Percentiles rank a stretch among this genome's conserved stretches.
Conservation (phyloP, 1,284 basidiomycete genomes). For the Ceratorhiza oryzae-sativae region DNA sequence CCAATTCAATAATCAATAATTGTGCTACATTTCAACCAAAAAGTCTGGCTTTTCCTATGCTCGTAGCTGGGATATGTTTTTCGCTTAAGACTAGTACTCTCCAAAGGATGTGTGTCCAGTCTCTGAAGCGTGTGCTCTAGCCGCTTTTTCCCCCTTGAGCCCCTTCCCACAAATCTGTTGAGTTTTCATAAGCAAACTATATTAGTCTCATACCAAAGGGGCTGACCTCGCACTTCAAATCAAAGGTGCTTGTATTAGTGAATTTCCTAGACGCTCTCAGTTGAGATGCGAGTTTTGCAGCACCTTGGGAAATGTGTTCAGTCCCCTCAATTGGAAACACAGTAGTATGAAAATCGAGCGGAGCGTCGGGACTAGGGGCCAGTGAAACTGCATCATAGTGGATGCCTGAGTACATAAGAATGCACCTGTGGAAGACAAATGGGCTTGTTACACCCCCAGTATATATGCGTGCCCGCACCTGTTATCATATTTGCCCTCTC, state of each 20-base stretch:
- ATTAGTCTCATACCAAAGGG: too few relatives aligned
- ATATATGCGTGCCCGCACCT: slow-evolving; percentile 44
- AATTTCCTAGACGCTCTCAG: slow-evolving; percentile 69
- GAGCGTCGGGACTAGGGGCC: slow-evolving; percentile 76
- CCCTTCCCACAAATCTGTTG: slow-evolving; percentile 73
- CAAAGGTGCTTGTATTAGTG: slow-evolving; percentile 91
- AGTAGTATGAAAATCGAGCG: slow-evolving; percentile 86
- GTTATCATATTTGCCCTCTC: slow-evolving; percentile 59
- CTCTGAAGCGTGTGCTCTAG: slow-evolving; percentile 80
- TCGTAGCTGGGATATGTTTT: neutral
- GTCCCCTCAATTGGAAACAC: slow-evolving; percentile 68
- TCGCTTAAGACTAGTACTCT: slow-evolving; percentile 65
- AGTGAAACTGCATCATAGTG: slow-evolving; percentile 91
- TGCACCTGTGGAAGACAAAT: slow-evolving; percentile 48
- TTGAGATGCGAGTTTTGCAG: slow-evolving; percentile 71
- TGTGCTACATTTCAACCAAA: too few relatives aligned
- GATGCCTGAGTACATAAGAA: slow-evolving; percentile 90
- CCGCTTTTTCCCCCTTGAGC: slow-evolving; percentile 91
- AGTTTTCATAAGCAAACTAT: too few relatives aligned
- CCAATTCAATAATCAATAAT: too few relatives aligned
- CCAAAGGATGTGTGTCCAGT: slow-evolving; percentile 90
- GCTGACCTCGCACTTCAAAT: slow-evolving; percentile 79
- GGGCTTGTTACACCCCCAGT: neutral
- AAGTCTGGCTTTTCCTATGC: neutral
- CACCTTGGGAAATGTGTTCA: slow-evolving; percentile 69